Percentiles rank a stretch among this genome's conserved stretches.
Evolutionary conservation across 2,329 filamentous ascomycete genomes (phyloP).

Genomic region (Mollisia scopiformis): DNA sequence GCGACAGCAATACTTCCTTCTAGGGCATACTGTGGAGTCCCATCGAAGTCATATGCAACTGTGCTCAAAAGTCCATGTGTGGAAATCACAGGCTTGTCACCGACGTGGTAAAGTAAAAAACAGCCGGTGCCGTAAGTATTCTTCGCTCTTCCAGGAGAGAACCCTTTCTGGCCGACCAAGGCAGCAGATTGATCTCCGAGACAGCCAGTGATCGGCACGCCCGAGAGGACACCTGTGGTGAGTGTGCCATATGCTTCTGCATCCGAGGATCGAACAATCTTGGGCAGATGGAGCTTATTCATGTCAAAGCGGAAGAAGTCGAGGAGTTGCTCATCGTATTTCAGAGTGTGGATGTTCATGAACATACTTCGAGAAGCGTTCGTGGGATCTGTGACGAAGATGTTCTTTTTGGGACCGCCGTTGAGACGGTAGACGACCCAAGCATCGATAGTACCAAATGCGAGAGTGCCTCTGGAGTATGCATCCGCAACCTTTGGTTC

Average conservation of each 20-base stretch:
- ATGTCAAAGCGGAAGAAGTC: constrained; percentile 75
- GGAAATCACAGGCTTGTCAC: constrained; percentile 82
- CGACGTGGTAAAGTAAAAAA: constrained; percentile 83
- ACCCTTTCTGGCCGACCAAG: constrained; percentile 81
- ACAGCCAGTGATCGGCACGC: constrained; percentile 73
- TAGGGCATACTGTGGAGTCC: constrained; percentile 71
- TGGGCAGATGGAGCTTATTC: constrained; percentile 74
- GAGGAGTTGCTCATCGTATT: constrained; percentile 79
- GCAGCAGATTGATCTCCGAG: constrained; percentile 81
- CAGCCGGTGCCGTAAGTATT: constrained; percentile 88
- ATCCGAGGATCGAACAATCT: constrained; percentile 82
- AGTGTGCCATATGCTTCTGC: constrained; percentile 72
- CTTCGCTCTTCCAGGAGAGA: constrained; percentile 79
- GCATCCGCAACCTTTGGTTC: constrained; percentile 69
- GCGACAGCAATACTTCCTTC: constrained; percentile 85
- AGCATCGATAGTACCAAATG: constrained; percentile 86
- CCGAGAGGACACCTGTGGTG: constrained; percentile 65
- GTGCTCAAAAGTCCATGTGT: constrained; percentile 83
- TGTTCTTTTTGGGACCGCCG: constrained; percentile 63
- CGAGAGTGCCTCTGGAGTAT: constrained; percentile 75
- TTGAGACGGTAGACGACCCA: constrained; percentile 89
- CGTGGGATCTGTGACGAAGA: constrained; percentile 83
- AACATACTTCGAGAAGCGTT: constrained; percentile 95
- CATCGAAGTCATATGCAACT: constrained; percentile 80
- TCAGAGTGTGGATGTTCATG: constrained; percentile 80